These are phyloP conservation scores for Pseudonitzschia multiseries DNA, from an alignment of 108 stramenopile species.

Conservation along the genomic window DNA sequence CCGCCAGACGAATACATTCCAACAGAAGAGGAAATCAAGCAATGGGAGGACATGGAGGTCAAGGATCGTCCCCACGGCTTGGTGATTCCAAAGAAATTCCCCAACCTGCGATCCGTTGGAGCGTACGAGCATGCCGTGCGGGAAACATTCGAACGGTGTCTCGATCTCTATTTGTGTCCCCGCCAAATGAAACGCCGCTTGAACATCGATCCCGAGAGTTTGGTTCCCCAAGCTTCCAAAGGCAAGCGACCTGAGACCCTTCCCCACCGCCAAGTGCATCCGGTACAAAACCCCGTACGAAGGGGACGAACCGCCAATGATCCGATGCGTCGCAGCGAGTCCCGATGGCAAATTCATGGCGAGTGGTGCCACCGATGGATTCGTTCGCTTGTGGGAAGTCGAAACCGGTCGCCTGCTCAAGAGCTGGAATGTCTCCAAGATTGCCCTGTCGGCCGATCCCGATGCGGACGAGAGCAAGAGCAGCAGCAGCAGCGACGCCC, in stretches of 20 bases:
- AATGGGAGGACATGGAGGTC: conserved; percentile 90
- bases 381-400: conserved; percentile 95
- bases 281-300: conserved; percentile 76
- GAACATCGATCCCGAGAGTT: conserved; percentile 95
- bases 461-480: conserved; percentile 25
- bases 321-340: conserved; percentile 82
- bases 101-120: conserved; percentile 88
- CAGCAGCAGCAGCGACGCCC: not conserved
- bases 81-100: conserved; percentile 88
- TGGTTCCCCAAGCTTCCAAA: conserved; percentile 94
- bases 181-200: conserved; percentile 91
- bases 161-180: conserved; percentile 98
- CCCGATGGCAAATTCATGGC: conserved; percentile 97
- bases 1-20: conserved; percentile 97
- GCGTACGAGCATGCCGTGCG: conserved; percentile 91
- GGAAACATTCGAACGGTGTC: conserved; percentile 97
- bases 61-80: conserved; percentile 89
- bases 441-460: conserved; percentile 20
- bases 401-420: conserved; percentile 74
- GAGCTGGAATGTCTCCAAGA: conserved; percentile 67
- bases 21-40: conserved; percentile 88
- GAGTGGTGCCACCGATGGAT: conserved; percentile 88
- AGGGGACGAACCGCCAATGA: conserved; percentile 48
- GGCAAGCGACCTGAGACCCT: conserved; percentile 93
- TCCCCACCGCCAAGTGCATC: conserved; percentile 91